A percentile compares a stretch with the other conserved stretches of the same genome.
Evolutionary conservation across 306 rosid species (phyloP).

Genomic region (Quercus variabilis): DNA sequence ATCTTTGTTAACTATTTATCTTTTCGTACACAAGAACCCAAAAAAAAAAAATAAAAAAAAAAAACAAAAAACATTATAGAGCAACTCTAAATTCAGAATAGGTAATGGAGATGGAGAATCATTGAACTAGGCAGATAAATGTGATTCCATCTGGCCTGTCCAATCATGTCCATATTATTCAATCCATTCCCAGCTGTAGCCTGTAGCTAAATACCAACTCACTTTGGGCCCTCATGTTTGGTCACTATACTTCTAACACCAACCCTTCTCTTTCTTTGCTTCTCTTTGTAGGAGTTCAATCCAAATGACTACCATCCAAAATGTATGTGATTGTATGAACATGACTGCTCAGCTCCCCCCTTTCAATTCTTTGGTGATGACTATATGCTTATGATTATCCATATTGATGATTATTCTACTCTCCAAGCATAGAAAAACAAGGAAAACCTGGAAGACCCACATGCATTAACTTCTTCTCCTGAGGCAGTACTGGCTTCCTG

Average conservation of each 20-base stretch:
- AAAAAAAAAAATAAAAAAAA: background rate
- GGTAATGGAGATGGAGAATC: slow-evolving; percentile 16
- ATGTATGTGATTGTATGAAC: background rate
- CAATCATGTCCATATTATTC: slow-evolving; percentile 24
- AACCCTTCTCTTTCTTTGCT: background rate
- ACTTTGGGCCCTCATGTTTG: slow-evolving; percentile 21
- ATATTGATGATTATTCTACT: slow-evolving; percentile 32
- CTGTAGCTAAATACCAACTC: slow-evolving; percentile 9
- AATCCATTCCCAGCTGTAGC: slow-evolving; percentile 2
- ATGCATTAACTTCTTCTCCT: slow-evolving; percentile 20
- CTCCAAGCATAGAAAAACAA: slow-evolving; percentile 91
- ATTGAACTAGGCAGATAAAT: background rate
- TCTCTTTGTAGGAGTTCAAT: background rate
- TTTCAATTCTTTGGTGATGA: background rate
- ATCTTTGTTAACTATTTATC: background rate
- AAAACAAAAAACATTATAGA: background rate
- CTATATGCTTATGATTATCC: background rate
- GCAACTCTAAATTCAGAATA: background rate
- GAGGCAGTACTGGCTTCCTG: slow-evolving; percentile 31
- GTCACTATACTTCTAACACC: background rate
- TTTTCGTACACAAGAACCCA: background rate
- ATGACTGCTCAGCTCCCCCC: background rate
- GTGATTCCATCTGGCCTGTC: slow-evolving; percentile 32
- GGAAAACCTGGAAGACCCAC: slow-evolving; percentile 54
- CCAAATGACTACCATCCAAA: background rate